A percentile compares a stretch with the other conserved stretches of the same genome.
These are phyloP conservation scores for Moringa oleifera DNA, from an alignment of 345 rosid genomes.

Conservation along the genomic window DNA sequence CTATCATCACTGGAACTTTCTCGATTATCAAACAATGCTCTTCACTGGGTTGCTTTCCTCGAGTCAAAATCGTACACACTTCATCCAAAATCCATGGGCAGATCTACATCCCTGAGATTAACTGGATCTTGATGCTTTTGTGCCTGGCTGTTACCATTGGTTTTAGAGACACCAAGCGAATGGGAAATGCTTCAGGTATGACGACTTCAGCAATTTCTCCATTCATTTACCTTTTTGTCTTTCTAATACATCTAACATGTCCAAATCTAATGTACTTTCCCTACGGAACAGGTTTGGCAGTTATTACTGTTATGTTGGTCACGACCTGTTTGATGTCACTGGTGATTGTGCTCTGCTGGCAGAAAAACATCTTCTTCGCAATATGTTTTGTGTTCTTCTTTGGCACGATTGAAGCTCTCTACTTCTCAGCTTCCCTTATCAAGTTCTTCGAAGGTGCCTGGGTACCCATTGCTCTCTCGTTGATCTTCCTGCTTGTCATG, in stretches of 20 bases:
- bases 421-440: conserved; percentile 88
- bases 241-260: too few relatives aligned
- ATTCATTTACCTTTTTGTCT: too few relatives aligned
- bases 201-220: background rate
- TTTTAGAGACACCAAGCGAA: conserved; percentile 65
- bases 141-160: conserved; percentile 93
- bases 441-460: conserved; percentile 98
- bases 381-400: conserved; percentile 66
- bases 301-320: conserved; percentile 96
- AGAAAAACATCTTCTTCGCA: conserved; percentile 63
- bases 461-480: conserved; percentile 90
- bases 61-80: conserved; percentile 84
- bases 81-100: conserved; percentile 89
- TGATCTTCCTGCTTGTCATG: conserved; percentile 71
- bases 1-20: conserved; percentile 89
- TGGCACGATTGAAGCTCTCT: conserved; percentile 84
- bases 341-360: conserved; percentile 94
- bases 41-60: conserved; percentile 80
- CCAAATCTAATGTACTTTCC: too few relatives aligned
- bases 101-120: conserved; percentile 91
- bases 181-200: conserved; percentile 95
- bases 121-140: conserved; percentile 82
- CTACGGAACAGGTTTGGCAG: conserved; percentile 80
- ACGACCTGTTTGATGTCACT: conserved; percentile 96
- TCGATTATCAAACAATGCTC: conserved; percentile 90